Evolutionary conservation across 768 basidiomycete genomes (phyloP), one percentile per base, ranked within the genome.

Genomic region (Scleroderma citrinum): DNA sequence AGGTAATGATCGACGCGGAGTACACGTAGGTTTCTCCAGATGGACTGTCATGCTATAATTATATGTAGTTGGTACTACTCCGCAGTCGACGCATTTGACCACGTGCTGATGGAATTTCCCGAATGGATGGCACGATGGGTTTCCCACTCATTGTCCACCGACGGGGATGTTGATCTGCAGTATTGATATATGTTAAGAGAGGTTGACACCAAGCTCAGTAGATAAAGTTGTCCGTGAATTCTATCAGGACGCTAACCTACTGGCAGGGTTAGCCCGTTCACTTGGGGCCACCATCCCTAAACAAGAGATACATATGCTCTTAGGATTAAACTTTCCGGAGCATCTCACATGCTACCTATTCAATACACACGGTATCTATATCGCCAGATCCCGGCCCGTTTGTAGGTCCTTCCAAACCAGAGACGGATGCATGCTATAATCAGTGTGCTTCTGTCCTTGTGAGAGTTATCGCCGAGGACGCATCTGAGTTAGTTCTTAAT

Each of bases 321-420:
- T 0, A 93, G 93, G 10, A 82, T 92, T 48, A 97, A 96, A 66
- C 84, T 96, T 26, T 81, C 92, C 21, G 93, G 93, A 0, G 93
- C 93, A 2, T 97, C 96, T 65, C 90, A 93, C 53, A 77, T 23
- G 69, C 74, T 5, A 80, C 80, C 2, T 75, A 63, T 31, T 32
- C 51, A n/a, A 17, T 29, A 16, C 48, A 49, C 38, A 47, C 51
- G 24, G 58, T 61, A 3, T 79, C 80, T 1, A 80, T 83, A 50
- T 85, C 84, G 0, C 76, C 77, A 0, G 83, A 83, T 43, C 52
- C 66, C 5, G 55, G 66, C n/a, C 79, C 85, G 0, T 88, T 87
- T 1, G 89, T 91, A 3, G 89, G 85, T 79, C 55, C 54, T 2
- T 67, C 69, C 20, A 92, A 92, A 63, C 53, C 65, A 0, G 83